Conservation (phyloP, 2,329 filamentous ascomycete genomes). For the Alternaria triticina region DNA sequence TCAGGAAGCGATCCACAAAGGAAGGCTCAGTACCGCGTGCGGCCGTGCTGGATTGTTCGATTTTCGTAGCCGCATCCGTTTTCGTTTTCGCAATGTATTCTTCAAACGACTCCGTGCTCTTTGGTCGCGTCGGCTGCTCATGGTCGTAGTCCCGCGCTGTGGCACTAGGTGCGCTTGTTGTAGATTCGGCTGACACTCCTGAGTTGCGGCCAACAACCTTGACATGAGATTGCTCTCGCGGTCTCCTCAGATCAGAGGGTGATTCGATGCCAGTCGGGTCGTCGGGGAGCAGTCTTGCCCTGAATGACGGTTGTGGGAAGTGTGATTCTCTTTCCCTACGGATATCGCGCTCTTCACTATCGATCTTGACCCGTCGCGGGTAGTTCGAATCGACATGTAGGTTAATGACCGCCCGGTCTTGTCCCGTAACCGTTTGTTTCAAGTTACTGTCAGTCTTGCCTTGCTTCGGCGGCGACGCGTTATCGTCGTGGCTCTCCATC, state of each 20-base stretch:
- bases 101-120: neutral
- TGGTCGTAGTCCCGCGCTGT: neutral
- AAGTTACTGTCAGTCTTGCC: neutral
- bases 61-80: neutral
- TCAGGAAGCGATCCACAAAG: slow-evolving; percentile 35
- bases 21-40: slow-evolving; percentile 18
- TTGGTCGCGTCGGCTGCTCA: slow-evolving; percentile 2
- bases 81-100: neutral
- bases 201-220: slow-evolving; percentile 1
- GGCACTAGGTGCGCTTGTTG: neutral
- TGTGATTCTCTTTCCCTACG: slow-evolving; percentile 2
- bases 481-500: slow-evolving; percentile 18
- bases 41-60: slow-evolving; percentile 5
- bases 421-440: too few relatives aligned
- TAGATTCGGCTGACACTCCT: neutral
- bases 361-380: slow-evolving; percentile 22
- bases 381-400: slow-evolving; percentile 9
- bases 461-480: neutral
- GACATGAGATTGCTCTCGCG: slow-evolving; percentile 21
- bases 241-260: slow-evolving; percentile 42
- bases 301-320: slow-evolving; percentile 24
- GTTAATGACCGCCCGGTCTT: too few relatives aligned
- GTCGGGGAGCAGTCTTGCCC: slow-evolving; percentile 23
- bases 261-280: slow-evolving; percentile 31
- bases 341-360: neutral